Percentiles rank a stretch among this genome's conserved stretches.
phyloP scores from a whole-genome alignment of 306 rosid species.

The Quercus rubra region DNA sequence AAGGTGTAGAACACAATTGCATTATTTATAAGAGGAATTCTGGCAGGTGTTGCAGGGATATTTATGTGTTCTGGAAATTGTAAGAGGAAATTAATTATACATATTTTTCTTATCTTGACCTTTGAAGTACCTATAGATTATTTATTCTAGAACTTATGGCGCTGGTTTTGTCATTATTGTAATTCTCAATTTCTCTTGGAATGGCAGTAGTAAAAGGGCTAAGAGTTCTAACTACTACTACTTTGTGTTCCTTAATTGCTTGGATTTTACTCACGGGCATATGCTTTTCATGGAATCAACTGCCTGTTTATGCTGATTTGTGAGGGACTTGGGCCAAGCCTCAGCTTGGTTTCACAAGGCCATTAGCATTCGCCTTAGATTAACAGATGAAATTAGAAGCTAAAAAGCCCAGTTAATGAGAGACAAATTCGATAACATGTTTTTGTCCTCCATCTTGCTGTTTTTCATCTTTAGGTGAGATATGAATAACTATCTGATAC shows the following conservation, averaged over 20 bases:
- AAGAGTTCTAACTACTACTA: neutral
- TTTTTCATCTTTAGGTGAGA: too few species aligned
- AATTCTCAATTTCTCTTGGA: neutral
- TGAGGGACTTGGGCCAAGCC: too few species aligned
- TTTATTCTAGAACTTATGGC: neutral
- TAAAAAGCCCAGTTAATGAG: too few species aligned
- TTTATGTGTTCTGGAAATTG: neutral
- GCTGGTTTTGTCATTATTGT: neutral
- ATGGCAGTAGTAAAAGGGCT: neutral
- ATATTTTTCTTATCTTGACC: neutral
- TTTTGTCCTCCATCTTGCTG: too few species aligned
- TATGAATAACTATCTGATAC: too few species aligned
- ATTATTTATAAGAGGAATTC: neutral
- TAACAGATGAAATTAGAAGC: too few species aligned
- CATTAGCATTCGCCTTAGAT: too few species aligned
- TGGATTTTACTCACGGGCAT: neutral
- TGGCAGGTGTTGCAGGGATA: neutral
- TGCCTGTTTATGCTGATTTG: too few species aligned
- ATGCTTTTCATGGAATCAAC: too few species aligned
- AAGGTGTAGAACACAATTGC: neutral
- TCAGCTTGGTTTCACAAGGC: neutral
- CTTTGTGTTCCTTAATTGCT: too few species aligned
- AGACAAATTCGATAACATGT: too few species aligned
- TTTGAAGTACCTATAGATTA: neutral
- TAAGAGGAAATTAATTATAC: neutral